These are phyloP conservation scores for Neofusicoccum cordaticola DNA, from an alignment of 2,329 filamentous ascomycete genomes.

Conservation along the genomic window DNA sequence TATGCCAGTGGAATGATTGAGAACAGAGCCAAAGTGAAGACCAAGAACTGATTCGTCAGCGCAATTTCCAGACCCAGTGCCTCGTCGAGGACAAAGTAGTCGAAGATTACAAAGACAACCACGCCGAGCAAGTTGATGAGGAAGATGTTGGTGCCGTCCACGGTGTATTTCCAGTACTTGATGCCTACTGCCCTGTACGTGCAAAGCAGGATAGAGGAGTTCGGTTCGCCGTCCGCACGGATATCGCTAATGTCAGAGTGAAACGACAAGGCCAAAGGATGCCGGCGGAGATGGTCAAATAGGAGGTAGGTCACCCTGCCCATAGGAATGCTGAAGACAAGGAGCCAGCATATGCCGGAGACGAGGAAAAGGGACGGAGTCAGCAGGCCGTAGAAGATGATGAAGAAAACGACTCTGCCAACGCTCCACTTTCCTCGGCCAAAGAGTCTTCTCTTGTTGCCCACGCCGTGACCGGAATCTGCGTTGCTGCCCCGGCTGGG, in stretches of 20 bases:
- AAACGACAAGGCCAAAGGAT: conserved; percentile 89
- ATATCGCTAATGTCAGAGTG: conserved; percentile 79
- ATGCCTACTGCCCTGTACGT: conserved; percentile 92
- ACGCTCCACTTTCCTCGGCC: conserved; percentile 94
- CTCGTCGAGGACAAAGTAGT: conserved; percentile 77
- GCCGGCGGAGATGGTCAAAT: conserved; percentile 85
- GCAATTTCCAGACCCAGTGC: conserved; percentile 67
- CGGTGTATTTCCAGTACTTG: conserved; percentile 99
- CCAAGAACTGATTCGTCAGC: conserved; percentile 77
- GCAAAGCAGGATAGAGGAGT: conserved; percentile 86
- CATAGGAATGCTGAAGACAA: conserved; percentile 99
- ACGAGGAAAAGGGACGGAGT: conserved; percentile 82
- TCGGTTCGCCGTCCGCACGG: conserved; percentile 66
- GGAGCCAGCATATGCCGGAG: conserved; percentile 86
- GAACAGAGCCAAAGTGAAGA: conserved; percentile 79
- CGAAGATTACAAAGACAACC: conserved; percentile 90
- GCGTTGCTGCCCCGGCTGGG: conserved; percentile 52
- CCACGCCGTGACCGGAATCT: conserved; percentile 30
- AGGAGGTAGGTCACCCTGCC: conserved; percentile 88
- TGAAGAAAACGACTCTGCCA: conserved; percentile 90
- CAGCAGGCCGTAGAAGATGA: conserved; percentile 92
- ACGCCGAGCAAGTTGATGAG: conserved; percentile 94
- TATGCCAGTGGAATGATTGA: conserved; percentile 97
- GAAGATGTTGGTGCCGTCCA: conserved; percentile 98
- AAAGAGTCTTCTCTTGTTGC: conserved; percentile 71